Percentiles rank a stretch among this genome's conserved stretches.
These are phyloP conservation scores for Xylaria sp. DNA, from an alignment of 2,329 filamentous ascomycete species.

Conservation along the genomic window DNA sequence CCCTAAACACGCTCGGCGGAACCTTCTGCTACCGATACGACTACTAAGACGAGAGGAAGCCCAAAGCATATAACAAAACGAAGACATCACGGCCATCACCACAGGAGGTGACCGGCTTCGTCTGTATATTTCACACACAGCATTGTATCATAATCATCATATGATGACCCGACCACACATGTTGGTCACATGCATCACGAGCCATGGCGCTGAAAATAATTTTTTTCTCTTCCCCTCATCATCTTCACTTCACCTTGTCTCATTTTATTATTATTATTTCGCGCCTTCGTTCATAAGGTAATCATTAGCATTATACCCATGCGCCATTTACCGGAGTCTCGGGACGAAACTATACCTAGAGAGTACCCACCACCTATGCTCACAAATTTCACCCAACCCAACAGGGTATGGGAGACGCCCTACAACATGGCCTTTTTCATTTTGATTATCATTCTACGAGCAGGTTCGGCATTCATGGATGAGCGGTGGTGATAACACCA, in stretches of 20 bases:
- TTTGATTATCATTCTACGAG: slow-evolving; percentile 2
- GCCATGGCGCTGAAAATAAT: slow-evolving; percentile 10
- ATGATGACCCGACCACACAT: slow-evolving; percentile 1
- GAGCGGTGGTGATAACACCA: not conserved
- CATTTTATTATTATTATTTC: slow-evolving; percentile 9
- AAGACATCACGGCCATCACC: not conserved
- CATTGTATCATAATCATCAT: slow-evolving; percentile 9
- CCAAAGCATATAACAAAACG: not conserved
- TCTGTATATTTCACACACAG: slow-evolving; percentile 23
- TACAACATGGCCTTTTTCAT: slow-evolving; percentile 1
- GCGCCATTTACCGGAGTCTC: slow-evolving; percentile 23
- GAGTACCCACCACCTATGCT: not conserved
- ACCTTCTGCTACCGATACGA: slow-evolving; percentile 50
- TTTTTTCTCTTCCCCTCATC: slow-evolving; percentile 8
- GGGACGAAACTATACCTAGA: slow-evolving; percentile 6
- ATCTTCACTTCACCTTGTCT: slow-evolving; percentile 10
- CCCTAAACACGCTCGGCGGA: slow-evolving; percentile 47
- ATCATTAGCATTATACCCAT: slow-evolving; percentile 27
- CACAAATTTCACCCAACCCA: slow-evolving; percentile 1
- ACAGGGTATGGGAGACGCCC: slow-evolving; percentile 1
- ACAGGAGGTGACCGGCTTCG: not conserved
- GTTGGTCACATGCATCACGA: slow-evolving; percentile 18
- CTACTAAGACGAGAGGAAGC: slow-evolving; percentile 38
- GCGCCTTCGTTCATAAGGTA: slow-evolving; percentile 8
- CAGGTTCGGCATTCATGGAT: not conserved